Evolutionary conservation across 129 eudicot species (phyloP), one percentile per base, ranked within the genome.

Genomic region (Dittrichia graveolens): DNA sequence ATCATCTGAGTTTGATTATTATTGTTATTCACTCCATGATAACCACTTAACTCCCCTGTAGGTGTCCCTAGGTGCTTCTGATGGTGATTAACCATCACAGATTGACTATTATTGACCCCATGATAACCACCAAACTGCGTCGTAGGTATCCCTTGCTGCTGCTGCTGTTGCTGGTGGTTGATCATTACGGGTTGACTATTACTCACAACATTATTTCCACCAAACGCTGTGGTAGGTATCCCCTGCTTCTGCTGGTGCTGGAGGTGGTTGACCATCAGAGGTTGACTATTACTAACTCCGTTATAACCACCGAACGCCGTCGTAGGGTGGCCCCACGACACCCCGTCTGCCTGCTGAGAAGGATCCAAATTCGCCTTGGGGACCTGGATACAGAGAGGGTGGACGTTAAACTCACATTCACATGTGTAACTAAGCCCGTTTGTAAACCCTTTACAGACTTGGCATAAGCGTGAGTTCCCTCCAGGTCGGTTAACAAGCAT

Each of bases 401-500:
- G 82, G 18, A 62, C 49, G 41, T 78, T 61, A 52, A 78, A 78
- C 60, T 71, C 59, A 9, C 82, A 78, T 45, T 74, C 65, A 50
- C 82, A 78, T 0, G 66, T 62, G 34, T 78, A 78, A 40, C 72
- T 70, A 4, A 78, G 77, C 16, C 82, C 82, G 9, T 52, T 66
- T 0, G 77, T 71, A 19, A 62, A 65, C 10, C 82, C 82, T 50
- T 65, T 61, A 54, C 82, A 78, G 3, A 70, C 82, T n/a, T 78
- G 31, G 45, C 82, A 78, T 5, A 53, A 50, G 45, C 44, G 82
- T 0, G 77, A 50, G 64, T 37, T 24, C 31, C 31, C 61, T 5
- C 67, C 67, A 3, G 72, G 82, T 4, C 82, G 82, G 77, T 78
- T 78, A 15, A 78, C 72, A 0, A 78, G 82, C 12, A 61, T 3